phyloP scores from a whole-genome alignment of 371 early-diverging fungal genomes.

The Mucor saturninus region DNA sequence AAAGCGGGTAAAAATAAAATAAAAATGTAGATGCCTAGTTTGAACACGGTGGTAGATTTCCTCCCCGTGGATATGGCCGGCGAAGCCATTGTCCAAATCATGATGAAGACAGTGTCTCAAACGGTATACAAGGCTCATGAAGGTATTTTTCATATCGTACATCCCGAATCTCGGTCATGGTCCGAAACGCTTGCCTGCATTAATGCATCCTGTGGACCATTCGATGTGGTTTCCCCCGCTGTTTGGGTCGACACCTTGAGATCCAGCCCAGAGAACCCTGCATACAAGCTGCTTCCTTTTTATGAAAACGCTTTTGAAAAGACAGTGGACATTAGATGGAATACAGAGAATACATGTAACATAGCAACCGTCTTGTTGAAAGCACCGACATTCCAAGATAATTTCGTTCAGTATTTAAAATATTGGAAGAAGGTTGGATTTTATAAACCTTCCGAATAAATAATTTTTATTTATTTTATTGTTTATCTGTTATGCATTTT shows the following conservation, averaged over 20 bases:
- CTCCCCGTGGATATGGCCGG: slow-evolving; percentile 41
- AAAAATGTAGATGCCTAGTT: slow-evolving; percentile 28
- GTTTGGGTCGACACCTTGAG: slow-evolving; percentile 33
- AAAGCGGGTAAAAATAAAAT: no score
- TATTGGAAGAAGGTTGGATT: not conserved
- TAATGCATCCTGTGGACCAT: slow-evolving; percentile 22
- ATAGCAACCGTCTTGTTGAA: not conserved
- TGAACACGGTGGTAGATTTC: slow-evolving; percentile 39
- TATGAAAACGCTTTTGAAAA: slow-evolving; percentile 10
- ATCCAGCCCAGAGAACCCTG: slow-evolving; percentile 34
- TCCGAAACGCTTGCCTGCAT: slow-evolving; percentile 20
- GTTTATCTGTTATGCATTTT: slow-evolving; percentile 4
- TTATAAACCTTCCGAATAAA: not conserved
- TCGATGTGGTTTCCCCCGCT: slow-evolving; percentile 23
- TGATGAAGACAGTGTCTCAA: slow-evolving; percentile 15
- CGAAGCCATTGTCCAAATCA: slow-evolving; percentile 35
- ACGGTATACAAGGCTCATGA: not conserved
- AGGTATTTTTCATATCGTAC: slow-evolving; percentile 38
- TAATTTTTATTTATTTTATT: not conserved
- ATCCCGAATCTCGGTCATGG: slow-evolving; percentile 29
- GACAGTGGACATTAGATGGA: not conserved
- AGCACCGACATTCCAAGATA: not conserved
- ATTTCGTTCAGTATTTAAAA: not conserved
- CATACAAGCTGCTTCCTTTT: slow-evolving; percentile 34
- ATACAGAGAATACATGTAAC: not conserved